Evolutionary conservation across 805 yeast species (phyloP), one percentile per base, ranked within the genome.

Genomic region (Tetrapisispora phaffii): DNA sequence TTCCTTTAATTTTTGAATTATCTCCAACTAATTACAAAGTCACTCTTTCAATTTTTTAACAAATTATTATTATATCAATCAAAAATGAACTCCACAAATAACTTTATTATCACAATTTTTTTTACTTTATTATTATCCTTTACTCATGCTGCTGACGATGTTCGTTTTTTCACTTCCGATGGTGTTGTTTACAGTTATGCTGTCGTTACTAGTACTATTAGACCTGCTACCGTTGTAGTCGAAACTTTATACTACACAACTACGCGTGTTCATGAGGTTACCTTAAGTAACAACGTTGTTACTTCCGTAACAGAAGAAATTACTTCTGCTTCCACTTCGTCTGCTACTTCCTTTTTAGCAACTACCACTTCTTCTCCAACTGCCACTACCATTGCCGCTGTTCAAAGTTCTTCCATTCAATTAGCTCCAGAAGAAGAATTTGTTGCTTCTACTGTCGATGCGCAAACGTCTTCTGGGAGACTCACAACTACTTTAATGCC

Each of bases 151-250:
- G 45, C 53, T 17, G 55, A 53, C 19, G 56, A 55, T 24, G 53
- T 55, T n/a, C 53, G 52, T 33, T 53, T 51, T n/a, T 48, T 60
- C 26, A 64, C 68, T 1, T 59, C 63, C 13, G 58, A 64, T 47
- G 67, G 67, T 39, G 63, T 59, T 23, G 65, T 64, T 31, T 64
- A 64, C 55, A 59, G 63, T 49, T 58, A 62, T 46, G 60, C 60
- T 44, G 62, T 63, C 43, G 47, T 59, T 22, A 64, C 67, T 15
- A 60, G 61, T 31, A 63, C 67, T 10, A 46, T 64, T 16, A 55
- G 51, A 44, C 67, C 68, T 10, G 64, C 66, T 1, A 58, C 59
- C 12, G 58, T 61, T 8, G 53, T 55, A 31, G 61, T 58, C 28
- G 57, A 56, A 35, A 64, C 68, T 8, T 48, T 56, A 21, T 59